Base-by-base conservation (phyloP, 805 yeast genomes). In the Candida namnaoensis region DNA sequence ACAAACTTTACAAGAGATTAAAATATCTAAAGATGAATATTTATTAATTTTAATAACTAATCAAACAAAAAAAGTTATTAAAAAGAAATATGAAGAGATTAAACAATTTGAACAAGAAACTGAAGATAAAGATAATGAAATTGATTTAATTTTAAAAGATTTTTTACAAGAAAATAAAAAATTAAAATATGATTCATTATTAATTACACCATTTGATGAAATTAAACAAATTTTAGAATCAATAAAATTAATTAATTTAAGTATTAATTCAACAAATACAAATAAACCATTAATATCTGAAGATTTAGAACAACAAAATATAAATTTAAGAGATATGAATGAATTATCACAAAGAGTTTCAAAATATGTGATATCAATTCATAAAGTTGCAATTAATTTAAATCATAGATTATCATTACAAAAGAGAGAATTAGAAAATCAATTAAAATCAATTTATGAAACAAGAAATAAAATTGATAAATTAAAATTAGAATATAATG, bases 341-440 rank as follows among this genome's bases (percentile, higher is more conserved):
- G 52, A 56, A 24, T 44, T 59, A 0, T 46, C 55, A 5, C 46
- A 49, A n/a, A 51, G 53, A 24, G 46, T 51, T 1, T 26, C 46
- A 19, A 36, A 44, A 11, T 36, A 41, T 5, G 25, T 51, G 5
- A 46, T 48, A 7, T 13, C 28, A 1, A 45, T 62, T 13, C 61
- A 64, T 39, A 58, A 55, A 38, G 51, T 65, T 9, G 71, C 70
- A 0, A 44, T 64, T 1, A 44, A 54, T 25, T 40, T 72, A 36
- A 65, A 66, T 41, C 51, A 57, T 23, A 60, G 72, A 36, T 45
- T 71, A 0, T 38, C 39, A 3, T 58, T 61, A 34, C 77, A 73
- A 47, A 65, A 65, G 36, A 42, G 49, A 11, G 79, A 72, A 45
- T 53, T 72, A 14, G 54, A 60, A 4, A 58, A 61, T 15, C 80